Base-by-base conservation (phyloP, 257 asterid genomes). In the Nicotiana benthamiana region DNA sequence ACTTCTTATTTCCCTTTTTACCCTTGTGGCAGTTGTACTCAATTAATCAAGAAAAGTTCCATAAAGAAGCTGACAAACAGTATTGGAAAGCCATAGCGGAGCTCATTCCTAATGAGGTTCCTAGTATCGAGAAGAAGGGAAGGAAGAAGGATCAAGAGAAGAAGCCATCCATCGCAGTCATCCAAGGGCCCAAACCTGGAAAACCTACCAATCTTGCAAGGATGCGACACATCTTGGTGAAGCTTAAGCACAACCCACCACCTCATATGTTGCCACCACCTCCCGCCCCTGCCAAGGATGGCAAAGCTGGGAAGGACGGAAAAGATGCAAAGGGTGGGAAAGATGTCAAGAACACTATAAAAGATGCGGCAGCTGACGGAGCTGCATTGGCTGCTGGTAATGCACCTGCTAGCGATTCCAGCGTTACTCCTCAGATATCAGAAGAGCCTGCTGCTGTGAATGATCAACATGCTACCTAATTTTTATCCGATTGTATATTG, bases 131-230 rank as follows among this genome's bases (percentile, higher is more conserved):
- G 90, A 92, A 93, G 88, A 89, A 82, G 86, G 97, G 95, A 36
- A 89, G 88, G 88, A 95, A 91, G 92, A 95, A 92, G 89, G 99
- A 95, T 86, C 93, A 92, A 85, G 79, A 54, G 6, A 66, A 80
- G 43, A 66, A 80, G 20, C 60, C 83, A 22, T 28, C 97, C 1
- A 77, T 93, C 80, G 64, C 90, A 3, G 94, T 95, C 75, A 8
- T 95, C 75, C 98, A 95, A 87, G 98, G 98, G 9, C 99, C 99
- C 56, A 95, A 95, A 82, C 99, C 97, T 8, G 99, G 99, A 43
- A 95, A 80, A 65, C 79, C 83, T 9, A 67, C 83, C 2, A 70
- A 80, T 66, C 83, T 80, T 57, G 54, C 83, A 20, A 67, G 83
- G 79, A 80, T 80, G 79, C 79, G 79, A 4, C 83, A 80, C 2